phyloP scores from a whole-genome alignment of 208 protist genomes.

The Acanthamoeba sp. region DNA sequence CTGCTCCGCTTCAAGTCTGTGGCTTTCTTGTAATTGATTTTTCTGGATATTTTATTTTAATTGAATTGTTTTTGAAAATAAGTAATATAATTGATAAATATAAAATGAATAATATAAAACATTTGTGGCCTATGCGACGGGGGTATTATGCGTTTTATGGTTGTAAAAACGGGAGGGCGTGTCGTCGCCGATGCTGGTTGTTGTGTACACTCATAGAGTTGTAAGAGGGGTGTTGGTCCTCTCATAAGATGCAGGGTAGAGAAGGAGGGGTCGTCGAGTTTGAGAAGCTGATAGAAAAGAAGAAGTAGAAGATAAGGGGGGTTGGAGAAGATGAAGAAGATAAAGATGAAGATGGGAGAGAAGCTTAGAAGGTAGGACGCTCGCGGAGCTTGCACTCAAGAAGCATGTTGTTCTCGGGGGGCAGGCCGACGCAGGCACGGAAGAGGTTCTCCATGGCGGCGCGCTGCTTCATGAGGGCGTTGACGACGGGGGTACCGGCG shows the following conservation, averaged over 20 bases:
- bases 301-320: neutral
- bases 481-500: constrained; percentile 96
- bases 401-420: constrained; percentile 96
- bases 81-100: too few relatives aligned
- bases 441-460: constrained; percentile 96
- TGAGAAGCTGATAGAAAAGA: too few relatives aligned
- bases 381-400: constrained; percentile 93
- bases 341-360: neutral
- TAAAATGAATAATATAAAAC: too few relatives aligned
- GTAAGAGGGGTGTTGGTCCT: too few relatives aligned
- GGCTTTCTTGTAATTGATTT: too few relatives aligned
- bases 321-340: neutral
- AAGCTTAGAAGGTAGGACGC: constrained; percentile 10
- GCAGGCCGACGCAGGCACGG: constrained; percentile 95
- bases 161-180: neutral
- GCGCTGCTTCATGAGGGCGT: constrained; percentile 98
- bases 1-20: too few relatives aligned
- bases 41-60: too few relatives aligned
- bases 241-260: too few relatives aligned
- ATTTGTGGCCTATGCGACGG: too few relatives aligned
- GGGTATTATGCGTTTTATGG: neutral
- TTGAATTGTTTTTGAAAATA: too few relatives aligned
- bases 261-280: too few relatives aligned
- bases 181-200: neutral
- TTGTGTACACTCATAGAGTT: constrained; percentile 44